Evolutionary conservation across 768 basidiomycete species (phyloP), one percentile per base, ranked within the genome.

Genomic region (Nidularia pulvinata): DNA sequence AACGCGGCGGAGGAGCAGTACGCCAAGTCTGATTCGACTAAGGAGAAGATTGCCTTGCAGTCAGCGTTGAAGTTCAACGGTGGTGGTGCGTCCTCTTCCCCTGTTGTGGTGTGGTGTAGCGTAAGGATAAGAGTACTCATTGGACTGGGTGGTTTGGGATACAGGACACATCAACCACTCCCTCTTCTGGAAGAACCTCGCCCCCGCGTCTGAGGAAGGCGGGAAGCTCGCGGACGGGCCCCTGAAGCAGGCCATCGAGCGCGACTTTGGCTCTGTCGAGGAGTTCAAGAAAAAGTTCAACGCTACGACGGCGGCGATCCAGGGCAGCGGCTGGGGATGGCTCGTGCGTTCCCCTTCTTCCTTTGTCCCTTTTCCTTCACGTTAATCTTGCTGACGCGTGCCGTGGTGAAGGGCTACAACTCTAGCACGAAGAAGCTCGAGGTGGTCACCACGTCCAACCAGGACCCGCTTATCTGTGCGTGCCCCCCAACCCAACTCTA

Each of bases 261-360:
- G 81, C 44, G 88, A 91, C 61, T 99, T 98, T 65, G 95, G 95
- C 10, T 88, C 88, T 3, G 74, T 98, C 50, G 94, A 95, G 11
- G 83, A 72, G 22, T 86, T 98, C 68, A 95, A 96, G 79, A 88
- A 85, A 61, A 78, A 81, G 57, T 83, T 98, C 70, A 98, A 96
- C 71, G 73, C 94, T 25, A 81, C 81, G 57, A 96, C 96, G 22
- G 93, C 89, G 33, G 94, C 81, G 50, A 89, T 99, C 51, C 97
- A 99, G 72, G 97, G 97, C 30, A 93, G 91, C 60, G 97, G 97
- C 2, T 99, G 97, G 97, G 96, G 95, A 45, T 99, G 97, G 97
- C 81, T 99, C 55, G 93, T 88, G 60, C 56, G 79, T 74, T 37
- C 30, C 22, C 36, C 32, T 54, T 22, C 16, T 34, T 33, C 25